These are phyloP conservation scores for Tylopilus orsonianus DNA, from an alignment of 1,284 basidiomycete species.

Conservation along the genomic window DNA sequence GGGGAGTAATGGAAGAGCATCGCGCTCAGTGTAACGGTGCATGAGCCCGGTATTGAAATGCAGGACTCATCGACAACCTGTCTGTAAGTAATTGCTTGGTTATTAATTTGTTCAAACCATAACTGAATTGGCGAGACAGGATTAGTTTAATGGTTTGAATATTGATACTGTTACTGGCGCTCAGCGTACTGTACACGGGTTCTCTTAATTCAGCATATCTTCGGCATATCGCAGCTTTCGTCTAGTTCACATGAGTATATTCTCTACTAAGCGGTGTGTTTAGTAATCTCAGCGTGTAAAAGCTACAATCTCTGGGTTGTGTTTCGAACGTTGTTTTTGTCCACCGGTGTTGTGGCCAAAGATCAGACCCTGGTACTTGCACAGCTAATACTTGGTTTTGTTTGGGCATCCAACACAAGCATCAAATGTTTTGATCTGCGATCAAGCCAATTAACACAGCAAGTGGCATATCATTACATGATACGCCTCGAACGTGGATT, in stretches of 20 bases:
- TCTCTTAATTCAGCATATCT: background rate
- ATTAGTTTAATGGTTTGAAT: too few species aligned
- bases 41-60: background rate
- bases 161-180: too few species aligned
- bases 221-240: background rate
- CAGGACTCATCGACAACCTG: background rate
- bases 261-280: background rate
- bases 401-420: background rate
- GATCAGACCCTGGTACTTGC: background rate
- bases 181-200: conserved; percentile 7
- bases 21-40: conserved; percentile 6
- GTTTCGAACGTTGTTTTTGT: background rate
- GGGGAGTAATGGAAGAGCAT: conserved; percentile 18
- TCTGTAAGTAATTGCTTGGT: conserved; percentile 4
- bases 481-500: background rate
- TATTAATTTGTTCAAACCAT: background rate
- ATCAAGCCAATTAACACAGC: conserved; percentile 10
- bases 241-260: background rate
- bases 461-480: conserved; percentile 4
- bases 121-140: conserved; percentile 6
- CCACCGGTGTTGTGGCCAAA: conserved; percentile 1
- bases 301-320: background rate
- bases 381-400: conserved; percentile 5
- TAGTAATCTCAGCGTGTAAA: background rate
- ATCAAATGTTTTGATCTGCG: background rate